Evolutionary conservation across 2,329 filamentous ascomycete species (phyloP), one percentile per base, ranked within the genome.

Genomic region (Ophiostoma quercus): DNA sequence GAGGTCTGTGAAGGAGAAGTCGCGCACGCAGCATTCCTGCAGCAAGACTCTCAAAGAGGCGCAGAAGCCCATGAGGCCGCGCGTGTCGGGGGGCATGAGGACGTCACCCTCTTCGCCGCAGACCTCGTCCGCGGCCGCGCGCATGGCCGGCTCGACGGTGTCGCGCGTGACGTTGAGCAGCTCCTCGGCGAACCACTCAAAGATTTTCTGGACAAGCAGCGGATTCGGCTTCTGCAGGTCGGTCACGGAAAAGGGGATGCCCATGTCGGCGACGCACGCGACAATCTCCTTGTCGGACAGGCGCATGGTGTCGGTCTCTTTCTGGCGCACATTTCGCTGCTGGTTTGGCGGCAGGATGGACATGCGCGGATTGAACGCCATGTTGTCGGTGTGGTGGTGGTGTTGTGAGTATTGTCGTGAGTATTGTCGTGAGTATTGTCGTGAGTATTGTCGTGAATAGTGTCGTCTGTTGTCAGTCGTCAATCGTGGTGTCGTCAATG

Each of bases 21-120:
- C 95, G 72, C 89, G 90, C 75, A 99, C 92, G 66, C 93, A 93
- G 78, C 95, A 98, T 83, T 94, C 92, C 71, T 88, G 82, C 74
- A 99, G 83, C 75, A 99, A 83, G 73, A 87, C 88, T 68, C 91
- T 88, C 77, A 98, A 81, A 69, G 90, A 92, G 54, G 92, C 87
- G 78, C 96, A 99, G 82, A 99, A 98, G 8, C 91, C 94, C 92
- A 98, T 94, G 57, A 99, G 83, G 78, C 97, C 96, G 73, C 94
- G 88, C 70, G 94, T 96, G 76, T 99, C 95, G 43, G 88, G 84
- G 1, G 93, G 92, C 69, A 97, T 83, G 83, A 79, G 74, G 72
- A 95, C 87, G 73, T 99, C 95, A 62, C 90, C 85, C 74, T 94
- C 91, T 73, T 90, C 90, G 76, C 91, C 71, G 77, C 88, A 94